Base-by-base conservation (phyloP, 345 rosid species). In the Ailanthus altissimus region DNA sequence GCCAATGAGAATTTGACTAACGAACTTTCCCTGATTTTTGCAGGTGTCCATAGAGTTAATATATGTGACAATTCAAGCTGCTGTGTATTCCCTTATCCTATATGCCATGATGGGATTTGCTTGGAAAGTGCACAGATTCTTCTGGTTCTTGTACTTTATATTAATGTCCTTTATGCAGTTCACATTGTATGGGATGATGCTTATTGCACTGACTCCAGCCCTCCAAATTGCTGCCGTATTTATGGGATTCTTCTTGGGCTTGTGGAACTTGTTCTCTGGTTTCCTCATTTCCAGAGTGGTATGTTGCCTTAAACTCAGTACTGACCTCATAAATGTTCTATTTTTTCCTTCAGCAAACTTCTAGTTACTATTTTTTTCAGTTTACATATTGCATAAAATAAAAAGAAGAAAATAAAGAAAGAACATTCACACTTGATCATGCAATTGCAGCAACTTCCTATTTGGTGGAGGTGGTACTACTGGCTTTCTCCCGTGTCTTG, bases 401-500 rank as follows among this genome's bases (percentile, higher is more conserved):
- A 32, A 32, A 32, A 32, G 38, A 32, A 32, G 1, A 32, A 32
- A 32, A 32, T 32, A 32, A 3, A 32, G 38, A 56, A n/a, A n/a
- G n/a, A n/a, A n/a, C 20, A 58, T 16, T 21, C 13, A 49, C 57
- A 40, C 38, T 36, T 58, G 45, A 46, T 58, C 21, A 12, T 72
- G 15, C 56, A 15, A 0, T 75, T 15, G 83, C 87, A 90, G 97
- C 89, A 77, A 86, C 85, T 92, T 28, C 98, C 97, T 0, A 62
- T 88, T n/a, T 92, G 97, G 98, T 94, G 97, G 97, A 91, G 96
- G 78, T 92, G 98, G 98, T 91, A 90, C 73, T 90, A 94, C 75
- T 94, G 97, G 93, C 85, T 76, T 38, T 81, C 89, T 15, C 98
- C 97, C 0, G 90, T 87, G 73, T 85, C 97, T 5, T 94, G 97